Base-by-base conservation (phyloP, 345 rosid species). In the Viola odorata region DNA sequence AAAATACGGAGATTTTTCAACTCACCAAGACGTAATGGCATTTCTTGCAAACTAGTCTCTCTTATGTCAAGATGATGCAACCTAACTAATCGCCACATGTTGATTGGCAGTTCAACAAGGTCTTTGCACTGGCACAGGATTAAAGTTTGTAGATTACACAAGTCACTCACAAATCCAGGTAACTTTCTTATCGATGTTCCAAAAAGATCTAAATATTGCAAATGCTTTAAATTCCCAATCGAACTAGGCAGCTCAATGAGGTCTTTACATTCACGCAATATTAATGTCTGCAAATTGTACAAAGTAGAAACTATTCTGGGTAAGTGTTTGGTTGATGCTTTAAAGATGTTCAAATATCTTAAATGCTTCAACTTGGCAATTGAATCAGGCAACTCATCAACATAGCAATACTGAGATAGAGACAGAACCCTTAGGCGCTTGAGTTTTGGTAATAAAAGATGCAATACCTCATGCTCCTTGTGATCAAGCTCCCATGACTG, bases 401-500 rank as follows among this genome's bases (percentile, higher is more conserved):
- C 41, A 8, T 75, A 70, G 14, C 41, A 32, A 55, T 70, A 75
- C 14, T 75, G 62, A 14, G 55, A 38, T 32, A 80, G 55, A 41
- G 78, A 77, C 57, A 80, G 67, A 45, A 75, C 77, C 54, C 84
- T 67, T 68, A 80, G 63, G 60, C 73, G 68, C 4, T 37, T 69
- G 10, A 71, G 63, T 11, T 12, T 68, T 41, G 76, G 56, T 44
- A 63, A 58, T 14, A 71, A 12, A 14, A 61, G 57, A 47, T 69
- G 67, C 13, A 69, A 52, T 11, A 69, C 74, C 66, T 58, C 16
- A n/a, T n/a, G n/a, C n/a, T n/a, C n/a, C n/a, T n/a, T 32, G 50
- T 47, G 53, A 74, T 49, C 65, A 70, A 69, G 55, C 70, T 65
- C 47, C 73, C 62, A 17, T 78, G 78, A 14, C 37, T 37, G 15